Evolutionary conservation across 2,329 filamentous ascomycete species (phyloP).

Genomic region (Penicillium sp.): DNA sequence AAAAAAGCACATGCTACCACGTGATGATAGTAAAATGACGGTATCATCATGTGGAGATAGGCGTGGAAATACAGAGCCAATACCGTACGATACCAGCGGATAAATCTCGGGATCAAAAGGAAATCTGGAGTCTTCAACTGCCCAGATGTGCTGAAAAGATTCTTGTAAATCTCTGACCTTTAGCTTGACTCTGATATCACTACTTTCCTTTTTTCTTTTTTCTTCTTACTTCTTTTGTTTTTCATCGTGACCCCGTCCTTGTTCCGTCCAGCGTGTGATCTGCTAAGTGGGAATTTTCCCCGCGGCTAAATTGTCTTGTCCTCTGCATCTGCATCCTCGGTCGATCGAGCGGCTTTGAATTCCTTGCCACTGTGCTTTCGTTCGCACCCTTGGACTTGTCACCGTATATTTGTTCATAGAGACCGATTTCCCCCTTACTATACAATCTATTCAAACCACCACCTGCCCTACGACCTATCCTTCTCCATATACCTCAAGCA

Average conservation of each 20-base stretch:
- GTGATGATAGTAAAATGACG: conserved; percentile 8
- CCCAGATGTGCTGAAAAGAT: not conserved
- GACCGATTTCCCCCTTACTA: not conserved
- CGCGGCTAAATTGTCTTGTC: conserved; percentile 1
- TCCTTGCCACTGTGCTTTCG: conserved; percentile 2
- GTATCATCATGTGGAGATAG: conserved; percentile 19
- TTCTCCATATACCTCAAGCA: not conserved
- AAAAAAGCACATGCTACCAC: not conserved
- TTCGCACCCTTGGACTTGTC: not conserved
- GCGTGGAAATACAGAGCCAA: conserved; percentile 22
- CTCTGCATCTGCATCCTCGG: conserved; percentile 1
- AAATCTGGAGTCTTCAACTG: not conserved
- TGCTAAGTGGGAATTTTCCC: not conserved
- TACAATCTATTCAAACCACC: not conserved
- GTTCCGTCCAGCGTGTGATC: not conserved
- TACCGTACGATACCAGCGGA: conserved; percentile 16
- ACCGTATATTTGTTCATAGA: conserved; percentile 1
- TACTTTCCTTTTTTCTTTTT: not conserved
- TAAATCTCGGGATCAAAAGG: conserved; percentile 21
- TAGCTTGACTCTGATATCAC: not conserved
- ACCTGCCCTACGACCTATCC: not conserved
- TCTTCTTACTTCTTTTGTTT: not conserved
- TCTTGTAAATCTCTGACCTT: not conserved
- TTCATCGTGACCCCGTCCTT: not conserved
- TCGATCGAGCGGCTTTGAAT: conserved; percentile 6